Evolutionary conservation across 2,329 filamentous ascomycete species (phyloP).

Genomic region (Orbilia quercus): DNA sequence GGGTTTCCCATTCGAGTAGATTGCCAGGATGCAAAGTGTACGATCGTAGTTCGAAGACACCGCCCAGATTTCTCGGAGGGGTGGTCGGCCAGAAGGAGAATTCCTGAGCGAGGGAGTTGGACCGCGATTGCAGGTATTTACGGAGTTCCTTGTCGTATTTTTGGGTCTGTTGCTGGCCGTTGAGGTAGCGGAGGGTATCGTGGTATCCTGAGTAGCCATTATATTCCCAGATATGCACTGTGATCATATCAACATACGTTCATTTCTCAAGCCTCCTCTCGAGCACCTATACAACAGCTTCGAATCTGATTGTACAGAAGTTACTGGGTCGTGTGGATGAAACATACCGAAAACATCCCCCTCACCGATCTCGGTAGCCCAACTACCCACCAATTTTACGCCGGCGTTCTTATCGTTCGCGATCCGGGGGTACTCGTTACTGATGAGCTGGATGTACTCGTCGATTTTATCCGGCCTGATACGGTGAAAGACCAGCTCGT

Average conservation of each 20-base stretch:
- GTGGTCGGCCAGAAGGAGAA: constrained; percentile 99
- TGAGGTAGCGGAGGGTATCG: constrained; percentile 85
- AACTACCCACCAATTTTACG: constrained; percentile 95
- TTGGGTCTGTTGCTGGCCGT: constrained; percentile 82
- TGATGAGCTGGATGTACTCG: constrained; percentile 90
- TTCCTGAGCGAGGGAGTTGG: constrained; percentile 95
- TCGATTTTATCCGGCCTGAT: constrained; percentile 96
- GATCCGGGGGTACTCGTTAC: constrained; percentile 91
- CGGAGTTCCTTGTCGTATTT: constrained; percentile 87
- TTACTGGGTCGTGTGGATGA: neutral
- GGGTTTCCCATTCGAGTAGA: constrained; percentile 96
- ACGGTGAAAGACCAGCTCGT: constrained; percentile 95
- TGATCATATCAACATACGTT: constrained; percentile 5
- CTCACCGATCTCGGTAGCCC: constrained; percentile 96
- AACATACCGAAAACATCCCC: constrained; percentile 91
- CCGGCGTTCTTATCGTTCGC: constrained; percentile 86
- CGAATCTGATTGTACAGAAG: too few species aligned
- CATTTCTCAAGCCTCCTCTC: too few species aligned
- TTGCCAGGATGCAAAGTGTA: constrained; percentile 97
- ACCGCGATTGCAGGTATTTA: constrained; percentile 83
- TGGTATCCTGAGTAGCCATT: constrained; percentile 90
- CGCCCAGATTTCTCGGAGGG: constrained; percentile 86
- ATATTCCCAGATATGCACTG: constrained; percentile 99
- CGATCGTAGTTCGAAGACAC: constrained; percentile 93
- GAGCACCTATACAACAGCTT: too few species aligned